A percentile compares a stretch with the other conserved stretches of the same genome.
Conservation (phyloP, 2,329 filamentous ascomycete genomes). For the Zopfia rhizophila region DNA sequence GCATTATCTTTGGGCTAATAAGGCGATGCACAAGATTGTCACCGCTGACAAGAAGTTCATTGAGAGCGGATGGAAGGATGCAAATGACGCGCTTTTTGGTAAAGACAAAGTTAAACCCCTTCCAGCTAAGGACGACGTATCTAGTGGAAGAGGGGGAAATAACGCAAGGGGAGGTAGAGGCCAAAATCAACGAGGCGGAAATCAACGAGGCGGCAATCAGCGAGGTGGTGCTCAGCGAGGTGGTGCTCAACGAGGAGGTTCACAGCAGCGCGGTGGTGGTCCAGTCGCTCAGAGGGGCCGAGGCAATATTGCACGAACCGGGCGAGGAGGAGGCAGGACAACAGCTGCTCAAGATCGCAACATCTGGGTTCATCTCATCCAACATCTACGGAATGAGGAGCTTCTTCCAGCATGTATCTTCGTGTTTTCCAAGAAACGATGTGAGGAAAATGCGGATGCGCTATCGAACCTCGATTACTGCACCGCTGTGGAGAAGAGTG, state of each 20-base stretch:
- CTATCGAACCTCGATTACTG: constrained; percentile 95
- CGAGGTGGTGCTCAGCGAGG: constrained; percentile 64
- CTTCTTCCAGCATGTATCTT: constrained; percentile 95
- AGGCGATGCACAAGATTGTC: constrained; percentile 93
- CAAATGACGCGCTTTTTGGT: constrained; percentile 82
- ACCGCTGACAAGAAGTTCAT: constrained; percentile 91
- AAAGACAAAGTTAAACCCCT: constrained; percentile 77
- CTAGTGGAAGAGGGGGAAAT: constrained; percentile 63
- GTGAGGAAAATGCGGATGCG: constrained; percentile 96
- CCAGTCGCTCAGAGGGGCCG: constrained; percentile 66
- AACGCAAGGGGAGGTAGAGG: constrained; percentile 59
- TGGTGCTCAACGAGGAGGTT: constrained; percentile 58
- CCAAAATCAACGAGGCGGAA: constrained; percentile 63
- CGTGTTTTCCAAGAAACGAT: constrained; percentile 97
- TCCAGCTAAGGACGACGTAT: constrained; percentile 63
- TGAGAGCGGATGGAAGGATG: constrained; percentile 94
- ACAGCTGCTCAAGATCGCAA: constrained; percentile 95
- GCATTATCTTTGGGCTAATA: constrained; percentile 95
- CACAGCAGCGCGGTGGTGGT: constrained; percentile 65
- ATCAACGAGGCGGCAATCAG: constrained; percentile 61
- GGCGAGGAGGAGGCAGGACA: constrained; percentile 84
- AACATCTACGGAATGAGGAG: constrained; percentile 86
- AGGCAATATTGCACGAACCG: constrained; percentile 90
- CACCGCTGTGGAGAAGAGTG: constrained; percentile 92
- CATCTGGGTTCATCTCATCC: constrained; percentile 94